These are phyloP conservation scores for Lachnellula willkommii DNA, from an alignment of 2,329 filamentous ascomycete genomes.

Conservation along the genomic window DNA sequence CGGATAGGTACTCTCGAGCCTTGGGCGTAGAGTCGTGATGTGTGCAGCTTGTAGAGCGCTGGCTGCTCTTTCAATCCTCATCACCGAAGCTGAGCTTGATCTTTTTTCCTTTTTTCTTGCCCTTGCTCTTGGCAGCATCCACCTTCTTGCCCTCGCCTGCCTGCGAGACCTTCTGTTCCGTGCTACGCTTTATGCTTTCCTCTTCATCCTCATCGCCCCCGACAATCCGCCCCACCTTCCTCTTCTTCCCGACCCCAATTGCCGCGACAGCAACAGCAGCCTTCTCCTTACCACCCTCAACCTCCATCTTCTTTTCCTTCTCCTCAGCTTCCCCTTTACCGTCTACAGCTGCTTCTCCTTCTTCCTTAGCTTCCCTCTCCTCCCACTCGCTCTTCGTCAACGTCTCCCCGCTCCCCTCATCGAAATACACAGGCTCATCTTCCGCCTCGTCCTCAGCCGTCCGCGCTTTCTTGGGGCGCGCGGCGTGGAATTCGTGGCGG, in stretches of 20 bases:
- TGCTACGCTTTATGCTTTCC: background rate
- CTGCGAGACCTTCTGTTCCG: background rate
- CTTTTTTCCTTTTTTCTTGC: constrained; percentile 45
- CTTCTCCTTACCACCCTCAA: constrained; percentile 30
- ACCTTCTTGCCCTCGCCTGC: constrained; percentile 10
- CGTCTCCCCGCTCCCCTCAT: constrained; percentile 63
- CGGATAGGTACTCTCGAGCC: too few species aligned
- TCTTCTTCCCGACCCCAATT: constrained; percentile 47
- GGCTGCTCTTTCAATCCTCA: constrained; percentile 39
- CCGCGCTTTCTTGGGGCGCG: constrained; percentile 42
- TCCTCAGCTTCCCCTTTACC: background rate
- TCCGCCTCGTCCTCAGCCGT: constrained; percentile 67
- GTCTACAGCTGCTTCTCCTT: constrained; percentile 7
- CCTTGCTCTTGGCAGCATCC: constrained; percentile 10
- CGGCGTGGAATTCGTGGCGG: constrained; percentile 34
- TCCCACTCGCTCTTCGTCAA: constrained; percentile 33
- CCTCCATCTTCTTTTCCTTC: constrained; percentile 10
- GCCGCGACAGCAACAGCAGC: constrained; percentile 26
- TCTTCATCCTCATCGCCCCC: constrained; percentile 27
- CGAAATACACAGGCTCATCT: constrained; percentile 68
- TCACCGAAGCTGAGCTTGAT: constrained; percentile 65
- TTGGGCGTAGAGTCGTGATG: constrained; percentile 1
- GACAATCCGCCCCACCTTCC: constrained; percentile 49
- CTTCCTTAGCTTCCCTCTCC: constrained; percentile 29
- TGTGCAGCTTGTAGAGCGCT: constrained; percentile 8